phyloP scores from a whole-genome alignment of 768 basidiomycete species.

The Hypsizygus marmoreus region DNA sequence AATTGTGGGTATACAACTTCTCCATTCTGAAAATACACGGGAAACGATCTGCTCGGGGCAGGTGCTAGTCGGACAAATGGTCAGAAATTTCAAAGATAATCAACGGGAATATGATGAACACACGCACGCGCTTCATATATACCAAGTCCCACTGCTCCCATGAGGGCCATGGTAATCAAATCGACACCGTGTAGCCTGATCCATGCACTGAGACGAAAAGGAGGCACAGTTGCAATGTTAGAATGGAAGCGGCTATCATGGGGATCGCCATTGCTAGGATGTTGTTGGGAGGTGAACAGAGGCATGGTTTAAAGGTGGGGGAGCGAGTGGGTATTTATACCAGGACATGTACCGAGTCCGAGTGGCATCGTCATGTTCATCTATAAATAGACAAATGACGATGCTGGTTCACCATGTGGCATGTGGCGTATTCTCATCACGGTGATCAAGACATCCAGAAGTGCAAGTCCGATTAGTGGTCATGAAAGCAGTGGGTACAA shows the following conservation, averaged over 20 bases:
- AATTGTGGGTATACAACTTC: conserved; percentile 54
- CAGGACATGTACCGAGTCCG: no score
- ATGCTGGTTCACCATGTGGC: no score
- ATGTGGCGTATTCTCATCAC: no score
- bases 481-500: conserved; percentile 7
- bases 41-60: conserved; percentile 45
- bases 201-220: conserved; percentile 40
- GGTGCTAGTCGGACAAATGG: conserved; percentile 29
- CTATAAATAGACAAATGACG: no score
- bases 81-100: neutral
- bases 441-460: no score
- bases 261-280: no score
- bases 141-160: conserved; percentile 56
- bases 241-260: no score
- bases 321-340: no score
- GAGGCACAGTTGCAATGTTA: neutral
- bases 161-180: conserved; percentile 56
- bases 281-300: no score
- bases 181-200: conserved; percentile 51
- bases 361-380: no score
- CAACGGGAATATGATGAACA: neutral
- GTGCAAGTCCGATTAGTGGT: no score
- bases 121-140: conserved; percentile 51
- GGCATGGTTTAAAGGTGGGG: no score
- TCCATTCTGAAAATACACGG: conserved; percentile 46